Evolutionary conservation across 1,139 yeast species (phyloP).

Genomic region (Scheffersomyces stambukii): DNA sequence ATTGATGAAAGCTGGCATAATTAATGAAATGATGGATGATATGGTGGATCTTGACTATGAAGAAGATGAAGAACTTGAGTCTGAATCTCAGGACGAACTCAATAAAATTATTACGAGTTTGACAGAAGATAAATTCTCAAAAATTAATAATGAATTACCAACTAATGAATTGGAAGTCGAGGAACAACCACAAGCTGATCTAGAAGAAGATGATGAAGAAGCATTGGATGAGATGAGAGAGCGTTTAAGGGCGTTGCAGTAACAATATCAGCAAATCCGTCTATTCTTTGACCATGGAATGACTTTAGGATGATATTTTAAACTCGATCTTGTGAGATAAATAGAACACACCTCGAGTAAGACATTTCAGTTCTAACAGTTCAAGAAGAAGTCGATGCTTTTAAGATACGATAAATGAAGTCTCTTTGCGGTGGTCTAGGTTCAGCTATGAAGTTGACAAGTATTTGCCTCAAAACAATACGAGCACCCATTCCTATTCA

Average conservation of each 20-base stretch:
- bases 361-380: no score
- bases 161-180: slow-evolving; percentile 20
- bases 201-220: slow-evolving; percentile 67
- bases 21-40: slow-evolving; percentile 94
- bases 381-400: no score
- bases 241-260: slow-evolving; percentile 80
- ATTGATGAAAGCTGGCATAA: slow-evolving; percentile 85
- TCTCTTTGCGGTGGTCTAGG: no score
- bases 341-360: no score
- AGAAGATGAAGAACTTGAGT: slow-evolving; percentile 56
- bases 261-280: no score
- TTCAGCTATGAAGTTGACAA: no score
- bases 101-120: slow-evolving; percentile 44
- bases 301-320: no score
- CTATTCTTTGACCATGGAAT: slow-evolving; percentile 3
- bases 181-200: slow-evolving; percentile 13
- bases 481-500: no score
- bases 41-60: slow-evolving; percentile 68
- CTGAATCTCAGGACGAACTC: slow-evolving; percentile 68
- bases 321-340: no score
- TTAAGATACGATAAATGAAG: no score
- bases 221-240: slow-evolving; percentile 86
- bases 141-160: slow-evolving; percentile 42
- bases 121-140: slow-evolving; percentile 41
- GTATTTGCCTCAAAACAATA: no score